These are phyloP conservation scores for Amauroascus verrucosus DNA, from an alignment of 2,329 filamentous ascomycete species.

Conservation along the genomic window DNA sequence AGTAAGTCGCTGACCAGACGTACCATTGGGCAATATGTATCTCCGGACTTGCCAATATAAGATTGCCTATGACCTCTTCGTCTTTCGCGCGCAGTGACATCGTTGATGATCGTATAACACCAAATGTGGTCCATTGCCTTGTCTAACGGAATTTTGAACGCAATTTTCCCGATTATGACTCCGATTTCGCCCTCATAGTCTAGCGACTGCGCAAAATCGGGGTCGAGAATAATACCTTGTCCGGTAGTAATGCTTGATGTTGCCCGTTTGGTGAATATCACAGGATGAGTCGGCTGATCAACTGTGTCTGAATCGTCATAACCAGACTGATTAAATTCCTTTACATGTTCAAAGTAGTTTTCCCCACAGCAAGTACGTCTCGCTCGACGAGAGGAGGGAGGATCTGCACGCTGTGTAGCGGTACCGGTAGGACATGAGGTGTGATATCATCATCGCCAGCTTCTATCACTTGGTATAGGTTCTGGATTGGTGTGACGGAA, in stretches of 20 bases:
- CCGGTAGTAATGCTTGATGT: slow-evolving; percentile 44
- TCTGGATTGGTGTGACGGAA: slow-evolving; percentile 39
- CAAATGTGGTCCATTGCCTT: slow-evolving; percentile 45
- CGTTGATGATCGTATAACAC: slow-evolving; percentile 50
- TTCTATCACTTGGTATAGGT: slow-evolving; percentile 46
- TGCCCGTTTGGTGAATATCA: slow-evolving; percentile 35
- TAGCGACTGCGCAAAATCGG: slow-evolving; percentile 40
- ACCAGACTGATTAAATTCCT: slow-evolving; percentile 47
- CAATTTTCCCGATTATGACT: slow-evolving; percentile 45
- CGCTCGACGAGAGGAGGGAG: slow-evolving; percentile 41
- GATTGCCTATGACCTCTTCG: slow-evolving; percentile 53
- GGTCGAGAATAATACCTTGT: slow-evolving; percentile 39
- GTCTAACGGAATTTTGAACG: slow-evolving; percentile 35
- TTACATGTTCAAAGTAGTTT: slow-evolving; percentile 49
- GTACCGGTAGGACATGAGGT: slow-evolving; percentile 25
- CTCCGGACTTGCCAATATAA: slow-evolving; percentile 47
- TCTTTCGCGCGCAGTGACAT: slow-evolving; percentile 45
- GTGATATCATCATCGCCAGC: slow-evolving; percentile 34
- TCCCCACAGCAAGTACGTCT: slow-evolving; percentile 48
- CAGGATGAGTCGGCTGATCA: slow-evolving; percentile 44
- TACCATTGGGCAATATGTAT: slow-evolving; percentile 49
- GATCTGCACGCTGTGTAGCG: slow-evolving; percentile 32
- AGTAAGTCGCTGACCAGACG: neutral
- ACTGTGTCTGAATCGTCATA: slow-evolving; percentile 47
- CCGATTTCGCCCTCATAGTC: slow-evolving; percentile 51